phyloP scores from a whole-genome alignment of 1,139 yeast genomes.

The Insectozyma bohioensis region DNA sequence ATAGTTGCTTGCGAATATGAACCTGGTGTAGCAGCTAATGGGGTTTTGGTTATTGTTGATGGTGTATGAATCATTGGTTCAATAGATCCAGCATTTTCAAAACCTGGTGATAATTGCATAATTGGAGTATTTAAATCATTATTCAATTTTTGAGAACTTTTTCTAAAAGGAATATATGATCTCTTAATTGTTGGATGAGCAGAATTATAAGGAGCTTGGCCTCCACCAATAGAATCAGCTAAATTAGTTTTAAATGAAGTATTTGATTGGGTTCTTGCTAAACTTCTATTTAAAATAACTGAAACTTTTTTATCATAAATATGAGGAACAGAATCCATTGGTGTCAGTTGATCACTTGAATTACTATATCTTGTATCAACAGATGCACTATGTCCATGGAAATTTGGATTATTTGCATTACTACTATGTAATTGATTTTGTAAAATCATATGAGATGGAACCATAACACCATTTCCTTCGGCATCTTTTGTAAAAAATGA shows the following conservation, averaged over 20 bases:
- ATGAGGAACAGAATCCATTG: slow-evolving; percentile 73
- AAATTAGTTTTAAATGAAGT: slow-evolving; percentile 74
- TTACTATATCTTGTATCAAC: slow-evolving; percentile 44
- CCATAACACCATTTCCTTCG: slow-evolving; percentile 21
- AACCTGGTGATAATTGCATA: slow-evolving; percentile 23
- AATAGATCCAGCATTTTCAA: slow-evolving; percentile 14
- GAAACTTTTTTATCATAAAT: slow-evolving; percentile 80
- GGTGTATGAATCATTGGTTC: slow-evolving; percentile 12
- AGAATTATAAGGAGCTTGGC: slow-evolving; percentile 19
- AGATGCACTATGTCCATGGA: slow-evolving; percentile 49
- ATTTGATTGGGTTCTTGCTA: slow-evolving; percentile 74
- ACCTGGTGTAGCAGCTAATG: neutral
- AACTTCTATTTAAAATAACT: slow-evolving; percentile 67
- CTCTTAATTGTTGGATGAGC: slow-evolving; percentile 25
- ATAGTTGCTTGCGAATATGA: neutral
- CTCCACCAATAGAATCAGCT: slow-evolving; percentile 60
- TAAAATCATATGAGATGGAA: slow-evolving; percentile 9
- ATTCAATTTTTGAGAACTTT: slow-evolving; percentile 6
- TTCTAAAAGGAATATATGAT: slow-evolving; percentile 48
- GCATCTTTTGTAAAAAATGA: slow-evolving; percentile 82
- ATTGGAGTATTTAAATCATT: slow-evolving; percentile 16
- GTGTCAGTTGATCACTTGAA: slow-evolving; percentile 39
- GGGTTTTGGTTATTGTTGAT: slow-evolving; percentile 6
- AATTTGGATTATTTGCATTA: slow-evolving; percentile 11
- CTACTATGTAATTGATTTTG: slow-evolving; percentile 9